These are phyloP conservation scores for Beauveria sp. DNA, from an alignment of 2,329 filamentous ascomycete species.

Conservation along the genomic window DNA sequence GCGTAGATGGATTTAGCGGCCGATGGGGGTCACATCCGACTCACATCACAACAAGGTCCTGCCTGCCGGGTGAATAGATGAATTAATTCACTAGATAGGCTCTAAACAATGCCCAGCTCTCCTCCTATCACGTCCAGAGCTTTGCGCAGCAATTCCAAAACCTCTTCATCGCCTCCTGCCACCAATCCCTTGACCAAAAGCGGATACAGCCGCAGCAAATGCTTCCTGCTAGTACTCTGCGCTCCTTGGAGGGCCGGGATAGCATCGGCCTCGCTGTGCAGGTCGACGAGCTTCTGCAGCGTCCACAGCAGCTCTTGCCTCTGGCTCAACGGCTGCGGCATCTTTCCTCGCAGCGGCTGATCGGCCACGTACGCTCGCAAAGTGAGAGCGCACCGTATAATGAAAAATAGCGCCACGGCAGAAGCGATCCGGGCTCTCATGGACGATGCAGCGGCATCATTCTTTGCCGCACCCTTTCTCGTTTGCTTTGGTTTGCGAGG, in stretches of 20 bases:
- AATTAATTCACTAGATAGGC: background rate
- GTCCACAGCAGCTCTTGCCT: slow-evolving; percentile 70
- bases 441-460: slow-evolving; percentile 14
- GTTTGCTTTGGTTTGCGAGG: slow-evolving; percentile 22
- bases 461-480: background rate
- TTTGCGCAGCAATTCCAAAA: slow-evolving; percentile 49
- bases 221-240: slow-evolving; percentile 57
- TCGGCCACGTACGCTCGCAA: slow-evolving; percentile 84
- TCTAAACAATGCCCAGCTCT: slow-evolving; percentile 37
- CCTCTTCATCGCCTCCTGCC: slow-evolving; percentile 50
- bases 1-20: no score
- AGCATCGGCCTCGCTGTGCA: slow-evolving; percentile 63
- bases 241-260: slow-evolving; percentile 49
- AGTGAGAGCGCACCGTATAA: slow-evolving; percentile 72
- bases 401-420: slow-evolving; percentile 71
- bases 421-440: slow-evolving; percentile 58
- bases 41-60: no score
- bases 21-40: no score
- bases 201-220: slow-evolving; percentile 75
- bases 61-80: no score
- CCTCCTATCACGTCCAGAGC: slow-evolving; percentile 55
- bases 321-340: slow-evolving; percentile 80
- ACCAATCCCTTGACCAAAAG: slow-evolving; percentile 59
- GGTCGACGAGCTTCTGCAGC: slow-evolving; percentile 55
- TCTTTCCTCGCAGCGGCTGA: slow-evolving; percentile 78